phyloP scores from a whole-genome alignment of 345 rosid genomes.

The Noccaea caerulescens region DNA sequence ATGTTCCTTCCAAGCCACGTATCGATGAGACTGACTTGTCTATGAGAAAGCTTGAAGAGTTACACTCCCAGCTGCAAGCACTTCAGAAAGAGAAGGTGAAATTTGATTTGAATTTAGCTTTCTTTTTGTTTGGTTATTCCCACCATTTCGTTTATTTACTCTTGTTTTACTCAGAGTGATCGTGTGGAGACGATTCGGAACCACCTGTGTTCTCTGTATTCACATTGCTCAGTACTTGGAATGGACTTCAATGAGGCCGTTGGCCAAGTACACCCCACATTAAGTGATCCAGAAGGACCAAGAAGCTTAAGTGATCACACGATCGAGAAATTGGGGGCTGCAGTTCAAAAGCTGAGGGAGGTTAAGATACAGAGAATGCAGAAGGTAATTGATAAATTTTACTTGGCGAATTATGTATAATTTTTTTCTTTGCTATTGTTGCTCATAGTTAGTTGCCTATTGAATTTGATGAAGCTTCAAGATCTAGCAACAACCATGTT shows the following conservation, averaged over 20 bases:
- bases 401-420: neutral
- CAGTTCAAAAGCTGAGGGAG: conserved; percentile 60
- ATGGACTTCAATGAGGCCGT: conserved; percentile 63
- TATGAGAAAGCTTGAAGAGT: conserved; percentile 74
- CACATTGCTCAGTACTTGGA: conserved; percentile 76
- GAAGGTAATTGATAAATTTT: conserved; percentile 52
- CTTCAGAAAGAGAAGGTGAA: conserved; percentile 83
- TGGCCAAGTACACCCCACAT: conserved; percentile 61
- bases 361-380: conserved; percentile 89
- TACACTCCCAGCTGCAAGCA: conserved; percentile 60
- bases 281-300: conserved; percentile 57
- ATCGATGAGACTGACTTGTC: conserved; percentile 81
- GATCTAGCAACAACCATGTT: conserved; percentile 91
- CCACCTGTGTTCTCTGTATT: conserved; percentile 51
- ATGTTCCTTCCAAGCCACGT: conserved; percentile 37
- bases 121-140: neutral
- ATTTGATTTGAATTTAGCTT: conserved; percentile 1
- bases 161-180: conserved; percentile 55
- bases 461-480: conserved; percentile 72
- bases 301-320: conserved; percentile 62
- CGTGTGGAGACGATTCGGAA: conserved; percentile 67
- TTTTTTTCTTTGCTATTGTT: neutral
- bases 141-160: conserved; percentile 7
- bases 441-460: conserved; percentile 14
- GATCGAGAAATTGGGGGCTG: conserved; percentile 54